Evolutionary conservation across 805 yeast species (phyloP).

Genomic region (Hanseniaspora mollemarum): DNA sequence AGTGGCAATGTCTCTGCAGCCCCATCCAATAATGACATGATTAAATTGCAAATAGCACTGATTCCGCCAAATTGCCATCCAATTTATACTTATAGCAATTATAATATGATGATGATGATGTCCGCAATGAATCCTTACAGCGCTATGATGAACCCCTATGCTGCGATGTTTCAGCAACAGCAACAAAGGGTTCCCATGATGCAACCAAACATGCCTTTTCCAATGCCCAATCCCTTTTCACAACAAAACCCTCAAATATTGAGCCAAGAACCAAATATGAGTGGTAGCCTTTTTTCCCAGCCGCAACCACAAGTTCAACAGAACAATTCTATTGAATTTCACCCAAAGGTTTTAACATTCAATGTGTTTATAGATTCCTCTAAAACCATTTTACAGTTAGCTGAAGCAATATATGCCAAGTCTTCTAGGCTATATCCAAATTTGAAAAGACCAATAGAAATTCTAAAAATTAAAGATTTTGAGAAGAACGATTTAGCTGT

Average conservation of each 20-base stretch:
- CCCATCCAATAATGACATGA: not conserved
- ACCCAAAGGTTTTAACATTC: constrained; percentile 35
- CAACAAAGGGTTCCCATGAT: not conserved
- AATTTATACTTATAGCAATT: constrained; percentile 8
- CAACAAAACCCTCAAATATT: not conserved
- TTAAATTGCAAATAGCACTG: constrained; percentile 13
- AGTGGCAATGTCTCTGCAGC: not conserved
- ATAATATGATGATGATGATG: constrained; percentile 3
- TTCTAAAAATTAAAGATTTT: constrained; percentile 54
- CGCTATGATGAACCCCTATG: constrained; percentile 1
- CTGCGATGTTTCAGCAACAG: not conserved
- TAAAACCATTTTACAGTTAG: constrained; percentile 38
- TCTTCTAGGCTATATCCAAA: constrained; percentile 56
- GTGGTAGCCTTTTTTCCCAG: not conserved
- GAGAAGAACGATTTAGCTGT: constrained; percentile 70
- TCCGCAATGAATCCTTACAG: constrained; percentile 4
- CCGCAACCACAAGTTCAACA: constrained; percentile 2
- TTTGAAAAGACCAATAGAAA: constrained; percentile 39
- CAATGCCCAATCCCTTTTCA: not conserved
- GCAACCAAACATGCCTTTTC: not conserved
- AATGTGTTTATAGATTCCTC: constrained; percentile 49
- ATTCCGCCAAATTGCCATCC: constrained; percentile 15
- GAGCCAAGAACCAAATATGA: not conserved
- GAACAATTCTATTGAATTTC: constrained; percentile 5
- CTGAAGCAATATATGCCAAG: constrained; percentile 44